phyloP scores from a whole-genome alignment of 2,329 filamentous ascomycete species.

The Alternaria sp. region DNA sequence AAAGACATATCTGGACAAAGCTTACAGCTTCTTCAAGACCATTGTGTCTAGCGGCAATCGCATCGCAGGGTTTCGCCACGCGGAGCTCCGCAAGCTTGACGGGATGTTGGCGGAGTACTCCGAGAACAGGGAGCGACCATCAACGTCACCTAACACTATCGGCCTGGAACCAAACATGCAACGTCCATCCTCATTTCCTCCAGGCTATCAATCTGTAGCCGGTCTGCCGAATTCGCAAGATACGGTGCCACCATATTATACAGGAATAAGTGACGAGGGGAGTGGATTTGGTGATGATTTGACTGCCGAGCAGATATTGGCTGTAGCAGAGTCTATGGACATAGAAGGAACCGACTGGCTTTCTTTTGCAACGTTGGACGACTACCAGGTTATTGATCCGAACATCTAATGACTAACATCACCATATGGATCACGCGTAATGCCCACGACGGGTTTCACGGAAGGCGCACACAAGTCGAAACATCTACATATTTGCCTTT shows the following conservation, averaged over 20 bases:
- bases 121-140: background rate
- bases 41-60: constrained; percentile 56
- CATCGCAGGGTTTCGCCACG: constrained; percentile 53
- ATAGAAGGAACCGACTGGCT: constrained; percentile 54
- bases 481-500: constrained; percentile 25
- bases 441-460: background rate
- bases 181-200: background rate
- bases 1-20: constrained; percentile 50
- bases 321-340: constrained; percentile 58
- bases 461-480: background rate
- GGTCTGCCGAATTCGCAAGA: background rate
- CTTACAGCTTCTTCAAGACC: constrained; percentile 55
- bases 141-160: background rate
- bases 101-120: constrained; percentile 47
- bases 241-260: constrained; percentile 18
- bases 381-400: constrained; percentile 34
- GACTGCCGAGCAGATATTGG: constrained; percentile 56
- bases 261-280: constrained; percentile 29
- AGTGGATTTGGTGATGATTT: constrained; percentile 47
- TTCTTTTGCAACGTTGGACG: constrained; percentile 55
- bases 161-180: background rate
- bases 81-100: constrained; percentile 56
- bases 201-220: background rate
- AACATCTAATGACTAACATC: background rate
- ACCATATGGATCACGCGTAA: background rate